Evolutionary conservation across 139 green algal species (phyloP).

Genomic region (Monoraphidium neglectum): DNA sequence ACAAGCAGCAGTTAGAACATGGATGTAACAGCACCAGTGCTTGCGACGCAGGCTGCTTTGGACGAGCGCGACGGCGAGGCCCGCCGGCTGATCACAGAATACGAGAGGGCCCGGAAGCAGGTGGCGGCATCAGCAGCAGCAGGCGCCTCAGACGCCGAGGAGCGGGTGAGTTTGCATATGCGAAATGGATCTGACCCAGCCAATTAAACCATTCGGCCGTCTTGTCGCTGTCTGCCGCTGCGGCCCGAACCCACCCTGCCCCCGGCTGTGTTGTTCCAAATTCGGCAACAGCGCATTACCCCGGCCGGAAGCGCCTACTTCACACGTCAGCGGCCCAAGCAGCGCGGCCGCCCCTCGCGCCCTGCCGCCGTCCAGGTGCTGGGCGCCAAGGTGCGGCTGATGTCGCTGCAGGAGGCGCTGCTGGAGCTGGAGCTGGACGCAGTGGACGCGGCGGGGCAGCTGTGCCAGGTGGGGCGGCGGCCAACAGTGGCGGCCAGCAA

Average conservation of each 20-base stretch:
- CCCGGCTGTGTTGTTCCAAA: too few species aligned
- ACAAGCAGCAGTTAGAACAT: too few species aligned
- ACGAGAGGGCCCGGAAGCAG: constrained; percentile 70
- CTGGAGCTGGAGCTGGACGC: constrained; percentile 63
- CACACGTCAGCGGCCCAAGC: too few species aligned
- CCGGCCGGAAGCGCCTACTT: too few species aligned
- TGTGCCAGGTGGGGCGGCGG: constrained; percentile 57
- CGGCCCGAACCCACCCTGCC: too few species aligned
- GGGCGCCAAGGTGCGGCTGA: constrained; percentile 46
- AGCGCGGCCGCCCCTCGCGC: too few species aligned
- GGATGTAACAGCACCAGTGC: too few species aligned
- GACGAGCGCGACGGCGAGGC: constrained; percentile 23
- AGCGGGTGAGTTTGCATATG: constrained; percentile 3
- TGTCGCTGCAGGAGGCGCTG: constrained; percentile 65
- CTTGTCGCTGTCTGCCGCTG: too few species aligned
- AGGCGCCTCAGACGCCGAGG: constrained; percentile 37
- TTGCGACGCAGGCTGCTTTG: neutral
- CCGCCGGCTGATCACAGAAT: constrained; percentile 40
- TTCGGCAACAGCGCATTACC: too few species aligned
- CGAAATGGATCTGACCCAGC: too few species aligned
- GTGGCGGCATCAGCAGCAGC: constrained; percentile 36
- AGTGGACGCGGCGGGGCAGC: constrained; percentile 64
- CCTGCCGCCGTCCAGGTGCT: constrained; percentile 19
- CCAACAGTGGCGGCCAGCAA: too few species aligned
- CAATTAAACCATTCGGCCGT: too few species aligned